Evolutionary conservation across 2,329 filamentous ascomycete species (phyloP).

Genomic region (Nannizzia gypsea): DNA sequence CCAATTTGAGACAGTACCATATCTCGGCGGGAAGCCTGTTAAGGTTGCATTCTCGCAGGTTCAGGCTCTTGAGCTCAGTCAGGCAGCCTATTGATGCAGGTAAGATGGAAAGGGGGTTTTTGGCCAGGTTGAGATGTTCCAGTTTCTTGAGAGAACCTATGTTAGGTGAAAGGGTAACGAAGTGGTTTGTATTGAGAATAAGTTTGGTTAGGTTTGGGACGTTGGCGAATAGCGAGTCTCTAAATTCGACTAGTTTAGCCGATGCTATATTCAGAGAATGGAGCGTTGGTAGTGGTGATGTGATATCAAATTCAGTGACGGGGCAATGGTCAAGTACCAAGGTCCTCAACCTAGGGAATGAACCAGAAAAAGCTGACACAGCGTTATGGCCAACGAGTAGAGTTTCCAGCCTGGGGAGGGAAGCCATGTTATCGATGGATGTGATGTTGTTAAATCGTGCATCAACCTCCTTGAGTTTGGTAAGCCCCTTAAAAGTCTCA

Average conservation of each 20-base stretch:
- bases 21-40: constrained; percentile 78
- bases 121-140: constrained; percentile 86
- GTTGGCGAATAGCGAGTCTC: constrained; percentile 75
- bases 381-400: constrained; percentile 85
- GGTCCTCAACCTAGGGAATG: constrained; percentile 72
- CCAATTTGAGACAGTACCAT: constrained; percentile 87
- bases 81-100: constrained; percentile 82
- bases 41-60: constrained; percentile 88
- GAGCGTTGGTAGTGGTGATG: constrained; percentile 62
- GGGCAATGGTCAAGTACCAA: constrained; percentile 91
- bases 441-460: constrained; percentile 85
- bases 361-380: constrained; percentile 78
- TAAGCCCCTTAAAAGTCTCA: constrained; percentile 57
- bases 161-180: constrained; percentile 74
- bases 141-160: constrained; percentile 73
- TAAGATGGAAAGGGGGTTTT: constrained; percentile 74
- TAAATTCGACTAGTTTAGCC: constrained; percentile 77
- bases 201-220: constrained; percentile 79
- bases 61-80: constrained; percentile 69
- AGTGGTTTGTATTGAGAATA: constrained; percentile 88
- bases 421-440: constrained; percentile 75
- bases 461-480: constrained; percentile 76
- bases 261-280: constrained; percentile 82
- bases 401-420: constrained; percentile 75
- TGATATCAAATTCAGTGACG: constrained; percentile 83